Evolutionary conservation across 148 eudicot genomes (phyloP).

Genomic region (Drosera capensis): DNA sequence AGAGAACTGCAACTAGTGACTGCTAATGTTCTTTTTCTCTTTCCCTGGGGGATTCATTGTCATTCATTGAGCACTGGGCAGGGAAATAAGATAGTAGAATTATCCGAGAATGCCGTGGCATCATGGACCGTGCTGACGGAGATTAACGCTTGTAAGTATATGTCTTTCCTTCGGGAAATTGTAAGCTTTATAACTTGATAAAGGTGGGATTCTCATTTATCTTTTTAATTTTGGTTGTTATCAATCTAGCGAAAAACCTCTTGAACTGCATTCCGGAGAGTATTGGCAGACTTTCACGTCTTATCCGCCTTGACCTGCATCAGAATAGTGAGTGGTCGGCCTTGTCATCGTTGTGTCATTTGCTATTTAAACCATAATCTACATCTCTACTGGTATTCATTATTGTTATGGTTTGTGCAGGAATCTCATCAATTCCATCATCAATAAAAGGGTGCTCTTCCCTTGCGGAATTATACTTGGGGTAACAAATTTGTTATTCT

Average conservation of each 20-base stretch:
- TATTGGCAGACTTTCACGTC: slow-evolving; percentile 70
- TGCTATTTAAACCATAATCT: neutral
- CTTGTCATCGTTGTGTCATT: neutral
- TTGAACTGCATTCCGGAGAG: slow-evolving; percentile 58
- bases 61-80: slow-evolving; percentile 16
- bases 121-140: slow-evolving; percentile 79
- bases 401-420: slow-evolving; percentile 31
- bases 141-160: slow-evolving; percentile 63
- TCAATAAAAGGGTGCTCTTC: slow-evolving; percentile 76
- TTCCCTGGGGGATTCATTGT: neutral
- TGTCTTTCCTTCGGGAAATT: slow-evolving; percentile 4
- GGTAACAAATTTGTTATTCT: slow-evolving; percentile 29
- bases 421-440: slow-evolving; percentile 76
- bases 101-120: slow-evolving; percentile 48
- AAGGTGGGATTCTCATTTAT: too few relatives aligned
- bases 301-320: slow-evolving; percentile 78
- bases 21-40: neutral
- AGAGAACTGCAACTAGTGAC: neutral
- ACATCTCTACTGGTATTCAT: neutral
- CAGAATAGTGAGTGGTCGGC: slow-evolving; percentile 65
- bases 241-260: slow-evolving; percentile 54
- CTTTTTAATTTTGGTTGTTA: neutral
- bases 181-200: slow-evolving; percentile 5
- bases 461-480: slow-evolving; percentile 75
- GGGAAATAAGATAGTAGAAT: slow-evolving; percentile 73